Evolutionary conservation across 2,329 filamentous ascomycete species (phyloP), one percentile per base, ranked within the genome.

Genomic region (Cyanodermella asteris): DNA sequence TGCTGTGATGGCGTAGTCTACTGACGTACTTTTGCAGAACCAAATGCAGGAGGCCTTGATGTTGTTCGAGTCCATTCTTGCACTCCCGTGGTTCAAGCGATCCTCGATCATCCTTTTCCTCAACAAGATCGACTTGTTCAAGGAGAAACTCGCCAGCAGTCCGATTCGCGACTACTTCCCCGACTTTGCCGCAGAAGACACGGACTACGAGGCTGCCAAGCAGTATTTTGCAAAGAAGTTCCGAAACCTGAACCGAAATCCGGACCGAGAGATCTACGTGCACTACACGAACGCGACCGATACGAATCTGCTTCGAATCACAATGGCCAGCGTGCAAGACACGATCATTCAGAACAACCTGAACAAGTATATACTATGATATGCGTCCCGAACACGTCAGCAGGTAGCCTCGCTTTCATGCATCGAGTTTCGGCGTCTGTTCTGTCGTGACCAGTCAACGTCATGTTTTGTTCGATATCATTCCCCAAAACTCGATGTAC

Each of bases 31-130:
- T 22, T 9, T 6, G 8, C 35, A 81, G 74, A 84, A 84, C 45
- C 76, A 82, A 75, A 84, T 82, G 75, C 77, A 81, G 48, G 76
- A 84, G 49, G 75, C 76, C 3, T 56, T 84, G 39, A 82, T 82
- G 73, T 59, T 84, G 11, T 84, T 78, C 58, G 76, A 82, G 45
- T 81, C 75, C 2, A 73, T 84, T 34, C 74, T 74, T 41, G 82
- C 82, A 44, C 80, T 75, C 4, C 74, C 80, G 43, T 84, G 76
- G 76, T 84, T 84, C 51, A 68, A 70, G 39, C 72, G 73, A 37
- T 80, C 76, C 20, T 69, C 75, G 2, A 70, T 82, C 31, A 82
- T 84, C 36, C 62, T 84, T 25, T 84, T 84, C 52, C 59, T 84
- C 31, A 84, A 82, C 59, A 84, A 84, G 55, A 81, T 82, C 54